These are phyloP conservation scores for Trypanosoma lewisi DNA, from an alignment of 208 protist species.

Conservation along the genomic window DNA sequence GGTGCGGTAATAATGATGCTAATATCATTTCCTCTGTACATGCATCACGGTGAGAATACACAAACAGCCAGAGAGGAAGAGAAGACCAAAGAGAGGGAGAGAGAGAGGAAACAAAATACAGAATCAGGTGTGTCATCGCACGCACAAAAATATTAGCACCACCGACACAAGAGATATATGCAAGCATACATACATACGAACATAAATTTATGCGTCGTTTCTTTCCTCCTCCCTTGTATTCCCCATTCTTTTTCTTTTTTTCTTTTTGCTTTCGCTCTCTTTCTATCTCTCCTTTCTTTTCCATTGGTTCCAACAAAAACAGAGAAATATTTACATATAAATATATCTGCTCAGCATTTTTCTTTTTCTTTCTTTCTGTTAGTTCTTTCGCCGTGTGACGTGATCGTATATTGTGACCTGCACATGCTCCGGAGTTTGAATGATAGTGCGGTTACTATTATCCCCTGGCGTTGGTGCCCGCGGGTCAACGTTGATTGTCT, in stretches of 20 bases:
- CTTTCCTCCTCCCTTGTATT: no score
- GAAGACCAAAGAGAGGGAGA: constrained; percentile 21
- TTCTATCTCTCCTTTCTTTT: no score
- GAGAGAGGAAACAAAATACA: constrained; percentile 13
- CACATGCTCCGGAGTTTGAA: constrained; percentile 95
- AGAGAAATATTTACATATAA: no score
- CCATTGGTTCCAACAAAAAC: no score
- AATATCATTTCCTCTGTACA: background rate
- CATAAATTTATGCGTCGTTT: no score
- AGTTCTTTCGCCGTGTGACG: constrained; percentile 91
- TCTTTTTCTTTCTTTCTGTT: no score
- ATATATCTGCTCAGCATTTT: no score
- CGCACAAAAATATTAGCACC: background rate
- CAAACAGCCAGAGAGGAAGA: constrained; percentile 13
- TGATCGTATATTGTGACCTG: constrained; percentile 94
- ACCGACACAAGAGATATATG: background rate
- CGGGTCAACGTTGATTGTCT: constrained; percentile 97
- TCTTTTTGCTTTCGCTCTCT: no score
- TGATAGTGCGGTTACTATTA: constrained; percentile 91
- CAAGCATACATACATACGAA: no score
- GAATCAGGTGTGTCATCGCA: background rate
- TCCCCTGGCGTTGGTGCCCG: constrained; percentile 88
- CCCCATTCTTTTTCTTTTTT: no score
- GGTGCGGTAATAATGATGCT: background rate
- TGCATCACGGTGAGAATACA: constrained; percentile 5